Base-by-base conservation (phyloP, 345 rosid species). In the rapeseed (Brassica napus) region DNA sequence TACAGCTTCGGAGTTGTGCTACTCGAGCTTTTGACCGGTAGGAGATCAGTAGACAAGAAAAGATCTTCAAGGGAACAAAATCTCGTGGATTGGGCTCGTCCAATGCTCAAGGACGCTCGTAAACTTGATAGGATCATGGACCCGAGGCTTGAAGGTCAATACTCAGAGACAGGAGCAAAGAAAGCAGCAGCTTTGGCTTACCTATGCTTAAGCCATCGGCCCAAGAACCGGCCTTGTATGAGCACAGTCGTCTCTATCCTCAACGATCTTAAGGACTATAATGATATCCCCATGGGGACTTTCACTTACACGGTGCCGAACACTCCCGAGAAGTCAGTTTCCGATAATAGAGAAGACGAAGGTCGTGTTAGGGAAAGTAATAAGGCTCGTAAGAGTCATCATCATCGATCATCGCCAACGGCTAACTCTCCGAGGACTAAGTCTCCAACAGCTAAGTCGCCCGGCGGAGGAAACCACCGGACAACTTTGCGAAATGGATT, bases 181-280 rank as follows among this genome's bases (percentile, higher is more conserved):
- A 91, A 91, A 75, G 98, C 93, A 28, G 97, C 97, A 6, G 86
- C 88, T 57, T 72, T 94, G 83, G 97, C 98, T 0, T 89, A 92
- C 73, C 88, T 55, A 69, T 94, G 97, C 86, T 85, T 94, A 64
- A 88, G 97, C 71, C 88, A 88, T 64, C 76, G 97, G 77, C 91
- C 97, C 0, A 94, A 91, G 85, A 89, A 82, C 35, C 85, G 98
- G 59, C 98, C 98, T 0, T 72, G 74, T 16, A 89, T 94, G 93
- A 82, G 89, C 23, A 14, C 71, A 0, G 92, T 94, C 5, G 92
- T 94, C n/a, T 76, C 83, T 68, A 88, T 78, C 1, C 75, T 94
- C 42, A 91, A 88, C 18, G 86, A 91, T 9, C 91, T 94, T 57
- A 79, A 86, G 78, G 89, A 88, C 57, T 85, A 73, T 26, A 83